Evolutionary conservation across 306 rosid species (phyloP).

Genomic region (Clitoria ternatea): DNA sequence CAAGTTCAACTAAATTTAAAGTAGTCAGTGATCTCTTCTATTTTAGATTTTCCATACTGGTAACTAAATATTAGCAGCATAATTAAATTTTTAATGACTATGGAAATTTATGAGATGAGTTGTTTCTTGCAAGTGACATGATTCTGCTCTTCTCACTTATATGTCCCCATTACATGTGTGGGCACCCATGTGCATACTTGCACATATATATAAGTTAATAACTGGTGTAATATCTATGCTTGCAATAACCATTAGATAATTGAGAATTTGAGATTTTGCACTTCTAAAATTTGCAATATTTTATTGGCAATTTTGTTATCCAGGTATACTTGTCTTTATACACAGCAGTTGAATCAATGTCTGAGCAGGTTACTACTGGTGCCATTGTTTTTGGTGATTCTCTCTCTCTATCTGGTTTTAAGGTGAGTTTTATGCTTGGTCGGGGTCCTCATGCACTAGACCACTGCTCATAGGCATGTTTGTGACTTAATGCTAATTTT

Average conservation of each 20-base stretch:
- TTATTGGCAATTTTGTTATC: conserved; percentile 6
- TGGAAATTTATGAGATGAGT: conserved; percentile 9
- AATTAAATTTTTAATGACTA: neutral
- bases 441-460: neutral
- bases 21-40: neutral
- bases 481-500: conserved; percentile 11
- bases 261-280: neutral
- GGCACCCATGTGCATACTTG: too few relatives aligned
- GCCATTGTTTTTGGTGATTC: conserved; percentile 63
- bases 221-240: neutral
- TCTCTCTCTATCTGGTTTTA: conserved; percentile 64
- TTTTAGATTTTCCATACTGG: neutral
- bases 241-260: neutral
- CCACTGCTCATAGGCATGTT: neutral
- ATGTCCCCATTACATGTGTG: neutral
- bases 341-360: conserved; percentile 74
- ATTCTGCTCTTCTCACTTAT: neutral
- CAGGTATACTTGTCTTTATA: conserved; percentile 91
- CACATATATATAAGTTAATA: too few relatives aligned
- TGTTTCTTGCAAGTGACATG: neutral
- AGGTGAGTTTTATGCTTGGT: conserved; percentile 41
- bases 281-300: conserved; percentile 8
- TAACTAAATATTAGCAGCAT: neutral
- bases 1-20: neutral
- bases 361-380: conserved; percentile 59